Evolutionary conservation across 345 rosid genomes (phyloP).

Genomic region (Tarenaya hassleriana): DNA sequence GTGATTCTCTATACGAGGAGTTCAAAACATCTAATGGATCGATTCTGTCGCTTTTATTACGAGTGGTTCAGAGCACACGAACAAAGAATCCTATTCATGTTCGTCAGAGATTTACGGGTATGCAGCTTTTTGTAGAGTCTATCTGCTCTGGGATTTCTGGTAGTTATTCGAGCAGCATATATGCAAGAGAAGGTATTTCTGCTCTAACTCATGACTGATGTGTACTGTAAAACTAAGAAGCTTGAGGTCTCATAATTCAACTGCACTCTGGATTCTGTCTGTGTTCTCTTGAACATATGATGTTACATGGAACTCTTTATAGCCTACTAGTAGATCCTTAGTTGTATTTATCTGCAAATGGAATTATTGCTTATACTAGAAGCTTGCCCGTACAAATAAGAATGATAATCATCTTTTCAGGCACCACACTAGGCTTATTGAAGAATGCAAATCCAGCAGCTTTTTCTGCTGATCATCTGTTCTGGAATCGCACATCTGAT

Average conservation of each 20-base stretch:
- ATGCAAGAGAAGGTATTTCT: constrained; percentile 41
- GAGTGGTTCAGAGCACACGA: constrained; percentile 50
- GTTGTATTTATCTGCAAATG: too few relatives aligned
- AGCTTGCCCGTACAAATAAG: constrained; percentile 14
- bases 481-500: constrained; percentile 74
- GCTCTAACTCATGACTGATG: constrained; percentile 1
- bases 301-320: too few relatives aligned
- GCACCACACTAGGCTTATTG: constrained; percentile 36
- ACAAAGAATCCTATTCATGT: constrained; percentile 50
- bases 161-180: constrained; percentile 31
- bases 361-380: constrained; percentile 17
- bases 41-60: constrained; percentile 61
- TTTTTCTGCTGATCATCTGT: constrained; percentile 42
- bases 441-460: constrained; percentile 38
- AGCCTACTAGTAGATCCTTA: too few relatives aligned
- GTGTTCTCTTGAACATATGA: too few relatives aligned
- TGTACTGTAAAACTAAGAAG: neutral
- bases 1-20: constrained; percentile 55
- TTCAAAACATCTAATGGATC: constrained; percentile 62
- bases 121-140: constrained; percentile 75
- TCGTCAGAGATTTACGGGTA: constrained; percentile 78
- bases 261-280: too few relatives aligned
- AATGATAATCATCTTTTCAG: constrained; percentile 36
- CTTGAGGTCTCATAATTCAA: too few relatives aligned
- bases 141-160: constrained; percentile 51